Conservation (phyloP, 1,284 basidiomycete species). For the Trametes versicolor region DNA sequence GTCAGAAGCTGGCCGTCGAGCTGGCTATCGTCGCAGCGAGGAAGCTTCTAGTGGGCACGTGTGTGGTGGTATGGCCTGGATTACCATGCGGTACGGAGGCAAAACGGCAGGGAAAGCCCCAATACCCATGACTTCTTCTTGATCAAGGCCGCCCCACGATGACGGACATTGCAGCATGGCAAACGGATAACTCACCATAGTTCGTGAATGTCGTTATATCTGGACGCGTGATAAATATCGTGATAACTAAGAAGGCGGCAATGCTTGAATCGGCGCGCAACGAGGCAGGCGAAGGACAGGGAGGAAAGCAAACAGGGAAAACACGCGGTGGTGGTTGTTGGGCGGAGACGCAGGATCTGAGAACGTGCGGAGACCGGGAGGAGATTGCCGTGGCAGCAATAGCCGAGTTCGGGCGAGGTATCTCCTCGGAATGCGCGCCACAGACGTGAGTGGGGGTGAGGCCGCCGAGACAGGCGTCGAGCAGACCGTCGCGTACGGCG, state of each 20-base stretch:
- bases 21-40: conserved; percentile 30
- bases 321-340: conserved; percentile 29
- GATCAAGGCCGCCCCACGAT: conserved; percentile 29
- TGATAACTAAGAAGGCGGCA: conserved; percentile 22
- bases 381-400: conserved; percentile 29
- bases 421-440: conserved; percentile 9
- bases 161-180: conserved; percentile 28
- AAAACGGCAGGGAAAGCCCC: conserved; percentile 28
- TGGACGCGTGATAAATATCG: conserved; percentile 30
- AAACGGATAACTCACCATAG: conserved; percentile 35
- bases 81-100: conserved; percentile 31
- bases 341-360: conserved; percentile 21
- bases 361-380: conserved; percentile 10
- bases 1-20: conserved; percentile 10
- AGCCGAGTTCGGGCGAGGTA: conserved; percentile 15
- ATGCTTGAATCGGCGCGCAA: conserved; percentile 9
- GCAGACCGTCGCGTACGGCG: conserved; percentile 14
- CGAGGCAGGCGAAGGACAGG: conserved; percentile 19
- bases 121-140: conserved; percentile 34
- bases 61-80: conserved; percentile 27
- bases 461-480: conserved; percentile 19
- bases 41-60: conserved; percentile 36
- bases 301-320: conserved; percentile 11
- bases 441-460: conserved; percentile 17
- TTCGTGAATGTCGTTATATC: conserved; percentile 24